Evolutionary conservation across 2,329 filamentous ascomycete species (phyloP).

Genomic region (Paracamarosporium sp.): DNA sequence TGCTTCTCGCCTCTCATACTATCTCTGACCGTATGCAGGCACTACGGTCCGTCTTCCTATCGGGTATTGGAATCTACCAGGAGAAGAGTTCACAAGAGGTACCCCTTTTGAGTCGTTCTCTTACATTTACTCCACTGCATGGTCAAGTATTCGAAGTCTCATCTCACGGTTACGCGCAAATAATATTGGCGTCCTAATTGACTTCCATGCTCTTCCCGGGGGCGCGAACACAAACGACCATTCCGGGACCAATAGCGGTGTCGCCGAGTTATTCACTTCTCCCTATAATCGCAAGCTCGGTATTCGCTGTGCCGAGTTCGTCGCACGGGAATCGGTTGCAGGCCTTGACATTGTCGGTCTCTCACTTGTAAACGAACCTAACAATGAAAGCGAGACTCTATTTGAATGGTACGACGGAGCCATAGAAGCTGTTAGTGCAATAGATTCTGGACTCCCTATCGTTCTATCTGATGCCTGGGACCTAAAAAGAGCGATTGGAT

Average conservation of each 20-base stretch:
- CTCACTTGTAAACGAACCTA: conserved; percentile 65
- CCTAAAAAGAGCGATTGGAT: conserved; percentile 53
- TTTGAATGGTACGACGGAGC: conserved; percentile 64
- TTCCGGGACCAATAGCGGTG: conserved; percentile 61
- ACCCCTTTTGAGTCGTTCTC: conserved; percentile 60
- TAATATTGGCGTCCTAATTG: conserved; percentile 64
- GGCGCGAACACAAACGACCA: conserved; percentile 64
- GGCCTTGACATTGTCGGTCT: conserved; percentile 59
- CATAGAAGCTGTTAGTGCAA: conserved; percentile 53
- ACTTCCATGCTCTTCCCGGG: conserved; percentile 65
- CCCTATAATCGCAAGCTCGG: conserved; percentile 53
- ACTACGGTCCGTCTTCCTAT: conserved; percentile 67
- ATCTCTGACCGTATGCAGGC: conserved; percentile 15
- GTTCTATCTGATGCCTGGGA: conserved; percentile 68
- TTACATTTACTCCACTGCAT: conserved; percentile 61
- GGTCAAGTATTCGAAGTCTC: conserved; percentile 58
- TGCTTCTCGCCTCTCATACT: background rate
- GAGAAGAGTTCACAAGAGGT: conserved; percentile 55
- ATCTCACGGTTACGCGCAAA: conserved; percentile 53
- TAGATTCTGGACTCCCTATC: conserved; percentile 60
- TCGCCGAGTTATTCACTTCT: conserved; percentile 60
- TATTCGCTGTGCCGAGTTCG: conserved; percentile 57
- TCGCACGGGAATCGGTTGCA: conserved; percentile 55
- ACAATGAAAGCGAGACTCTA: conserved; percentile 58
- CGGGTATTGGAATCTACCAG: conserved; percentile 63